Evolutionary conservation across 1,284 basidiomycete species (phyloP), one percentile per base, ranked within the genome.

Genomic region (Mycosarcoma mackinlayi): DNA sequence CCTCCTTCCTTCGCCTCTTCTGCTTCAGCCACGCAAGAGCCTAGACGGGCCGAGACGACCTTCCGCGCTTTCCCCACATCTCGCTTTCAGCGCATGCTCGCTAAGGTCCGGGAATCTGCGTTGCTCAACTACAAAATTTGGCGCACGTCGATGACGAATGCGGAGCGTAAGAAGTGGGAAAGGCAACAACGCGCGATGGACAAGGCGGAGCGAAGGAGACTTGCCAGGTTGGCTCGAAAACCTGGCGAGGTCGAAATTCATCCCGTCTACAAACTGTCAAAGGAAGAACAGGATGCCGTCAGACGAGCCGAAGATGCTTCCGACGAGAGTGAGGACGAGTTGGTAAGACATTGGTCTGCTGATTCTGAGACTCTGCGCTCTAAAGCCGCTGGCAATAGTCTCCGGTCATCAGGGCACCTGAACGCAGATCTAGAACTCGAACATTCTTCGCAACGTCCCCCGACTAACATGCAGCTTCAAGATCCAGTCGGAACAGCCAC

Each of bases 161-260:
- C 34, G 14, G 14, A 16, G 7, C 13, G 7, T 7, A 35, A 9
- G n/a, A 16, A 10, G 14, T 18, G n/a, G n/a, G 7, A 35, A 16
- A 35, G 14, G 34, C 34, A 38, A 14, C 8, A 38, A 21, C 8
- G 21, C 13, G 37, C 18, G 6, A 7, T 4, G 19, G 6, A 38
- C 3, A 38, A 21, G 21, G 37, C 37, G 5, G 37, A 38, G 6
- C 7, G 7, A 2, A 6, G 19, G 8, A 19, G 37, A 14, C 37
- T 38, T 21, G 16, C 18, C 13, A 38, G 34, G 35, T 16, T 39
- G 8, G 39, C 25, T 1, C 46, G 21, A 2, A 30, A 31, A 18
- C 31, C 16, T 11, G 54, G 54, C 11, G 54, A 57, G 33, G 18
- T 48, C 35, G 46, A 57, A 39, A 40, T 49, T 25, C 16, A 30